Conservation (phyloP, 495 filamentous ascomycete species). For the Penicillium taxi region DNA sequence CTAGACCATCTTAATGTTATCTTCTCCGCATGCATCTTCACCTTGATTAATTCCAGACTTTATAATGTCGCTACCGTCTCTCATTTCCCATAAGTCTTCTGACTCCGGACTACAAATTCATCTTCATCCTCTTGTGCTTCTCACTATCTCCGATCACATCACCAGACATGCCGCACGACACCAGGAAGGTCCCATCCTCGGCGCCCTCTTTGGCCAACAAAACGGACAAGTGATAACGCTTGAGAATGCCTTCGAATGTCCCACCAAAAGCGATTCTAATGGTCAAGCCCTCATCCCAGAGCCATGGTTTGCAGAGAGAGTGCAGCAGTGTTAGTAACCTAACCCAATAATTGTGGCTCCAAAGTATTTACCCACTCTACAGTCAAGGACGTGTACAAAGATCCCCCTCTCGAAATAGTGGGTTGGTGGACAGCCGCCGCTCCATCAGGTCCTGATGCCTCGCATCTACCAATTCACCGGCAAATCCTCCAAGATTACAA, state of each 20-base stretch:
- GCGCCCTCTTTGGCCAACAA: constrained; percentile 81
- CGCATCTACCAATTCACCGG: constrained; percentile 65
- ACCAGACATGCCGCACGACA: constrained; percentile 77
- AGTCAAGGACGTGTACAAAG: constrained; percentile 88
- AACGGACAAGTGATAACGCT: constrained; percentile 84
- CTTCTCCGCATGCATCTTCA: constrained; percentile 6
- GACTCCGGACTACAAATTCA: constrained; percentile 72
- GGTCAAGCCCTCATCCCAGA: constrained; percentile 50
- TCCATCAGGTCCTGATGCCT: constrained; percentile 56
- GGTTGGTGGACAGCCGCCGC: constrained; percentile 91
- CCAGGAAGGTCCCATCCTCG: constrained; percentile 68
- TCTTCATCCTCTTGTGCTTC: constrained; percentile 87
- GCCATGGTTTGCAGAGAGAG: constrained; percentile 67
- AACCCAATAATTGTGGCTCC: too few species aligned
- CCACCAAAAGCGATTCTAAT: constrained; percentile 36
- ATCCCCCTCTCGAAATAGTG: constrained; percentile 73
- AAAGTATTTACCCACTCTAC: constrained; percentile 7
- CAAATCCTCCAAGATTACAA: constrained; percentile 67
- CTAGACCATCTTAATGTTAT: constrained; percentile 2
- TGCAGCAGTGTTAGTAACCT: constrained; percentile 68
- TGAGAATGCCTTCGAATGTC: constrained; percentile 85
- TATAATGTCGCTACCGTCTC: constrained; percentile 32
- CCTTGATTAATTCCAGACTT: background rate
- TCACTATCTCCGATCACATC: constrained; percentile 95
- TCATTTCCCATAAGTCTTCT: constrained; percentile 60